Conservation (phyloP, 371 early-diverging fungal species). For the Batkoa obscura region DNA sequence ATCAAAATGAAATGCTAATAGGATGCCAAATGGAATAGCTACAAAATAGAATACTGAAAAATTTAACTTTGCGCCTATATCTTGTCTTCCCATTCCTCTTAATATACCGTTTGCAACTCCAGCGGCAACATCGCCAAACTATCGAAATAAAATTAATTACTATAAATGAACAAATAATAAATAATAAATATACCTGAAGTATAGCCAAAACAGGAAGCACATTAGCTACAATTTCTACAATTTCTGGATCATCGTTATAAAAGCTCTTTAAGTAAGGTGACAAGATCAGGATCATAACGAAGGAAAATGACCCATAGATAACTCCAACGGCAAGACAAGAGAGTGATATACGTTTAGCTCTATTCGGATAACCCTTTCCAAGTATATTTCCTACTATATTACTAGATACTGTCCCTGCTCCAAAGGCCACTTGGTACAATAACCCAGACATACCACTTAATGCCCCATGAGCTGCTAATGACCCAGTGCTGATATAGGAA, state of each 20-base stretch:
- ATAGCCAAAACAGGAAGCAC: slow-evolving; percentile 58
- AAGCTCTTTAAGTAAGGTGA: slow-evolving; percentile 15
- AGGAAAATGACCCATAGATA: slow-evolving; percentile 18
- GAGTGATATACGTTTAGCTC: slow-evolving; percentile 21
- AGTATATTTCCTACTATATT: slow-evolving; percentile 66
- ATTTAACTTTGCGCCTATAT: slow-evolving; percentile 43
- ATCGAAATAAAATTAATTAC: slow-evolving; percentile 18
- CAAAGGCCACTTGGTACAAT: slow-evolving; percentile 48
- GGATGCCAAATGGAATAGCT: slow-evolving; percentile 43
- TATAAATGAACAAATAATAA: too few species aligned
- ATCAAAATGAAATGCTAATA: slow-evolving; percentile 28
- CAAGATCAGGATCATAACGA: slow-evolving; percentile 15
- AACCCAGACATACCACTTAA: slow-evolving; percentile 46
- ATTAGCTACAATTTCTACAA: slow-evolving; percentile 39
- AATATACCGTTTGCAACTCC: slow-evolving; percentile 48
- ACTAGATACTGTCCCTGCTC: slow-evolving; percentile 44
- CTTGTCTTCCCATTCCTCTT: slow-evolving; percentile 48
- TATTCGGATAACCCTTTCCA: slow-evolving; percentile 21
- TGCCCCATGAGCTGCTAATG: slow-evolving; percentile 74
- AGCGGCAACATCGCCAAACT: slow-evolving; percentile 43
- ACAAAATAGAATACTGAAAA: slow-evolving; percentile 34
- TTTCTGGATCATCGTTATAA: slow-evolving; percentile 45
- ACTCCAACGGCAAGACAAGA: slow-evolving; percentile 23
- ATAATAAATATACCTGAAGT: slow-evolving; percentile 38
- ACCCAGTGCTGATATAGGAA: slow-evolving; percentile 46